Evolutionary conservation across 495 filamentous ascomycete genomes (phyloP), one percentile per base, ranked within the genome.

Genomic region (Apiosordaria backusii): DNA sequence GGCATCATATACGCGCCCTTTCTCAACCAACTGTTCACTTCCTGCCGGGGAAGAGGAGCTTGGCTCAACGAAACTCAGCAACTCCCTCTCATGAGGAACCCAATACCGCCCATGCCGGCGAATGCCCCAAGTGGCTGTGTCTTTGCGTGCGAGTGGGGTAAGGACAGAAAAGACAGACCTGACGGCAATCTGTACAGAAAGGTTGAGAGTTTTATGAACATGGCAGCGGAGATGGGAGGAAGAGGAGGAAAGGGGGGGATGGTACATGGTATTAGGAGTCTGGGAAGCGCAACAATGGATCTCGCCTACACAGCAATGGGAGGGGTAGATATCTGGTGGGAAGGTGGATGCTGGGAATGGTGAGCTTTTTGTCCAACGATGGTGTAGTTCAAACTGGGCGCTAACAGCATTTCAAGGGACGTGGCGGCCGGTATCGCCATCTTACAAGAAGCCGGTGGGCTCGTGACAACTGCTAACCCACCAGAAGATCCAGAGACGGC

Each of bases 291-390:
- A 7, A 92, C 91, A 18, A 76, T 94, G 68, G 92, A 93, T 71
- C 79, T 92, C 16, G 92, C 90, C 54, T 85, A 82, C 27, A 87
- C 92, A 55, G 92, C 91, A 19, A 80, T 82, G 21, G 92, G 91
- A 1, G 79, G 82, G 13, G 70, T 94, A 65, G 91, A 95, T 78
- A 76, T 90, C 35, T 93, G 92, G 74, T 94, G 92, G 91, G 91
- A 94, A 70, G 89, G 87, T 1, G 92, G 92, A 7, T 91, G 89
- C 69, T 94, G 90, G 90, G 89, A 88, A 60, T 93, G 91, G 77
- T 77, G 68, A 60, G 73, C 60, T 0, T 19, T 15, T 25, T 1
- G 18, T 16, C 23, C 22, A 45, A 45, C 2, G 10, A 0, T 45
- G 3, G 9, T 45, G 52, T 25, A 4, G 19, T 18, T 61, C 21